phyloP scores from a whole-genome alignment of 352 stramenopile genomes.

The Phytopythium boreale region DNA sequence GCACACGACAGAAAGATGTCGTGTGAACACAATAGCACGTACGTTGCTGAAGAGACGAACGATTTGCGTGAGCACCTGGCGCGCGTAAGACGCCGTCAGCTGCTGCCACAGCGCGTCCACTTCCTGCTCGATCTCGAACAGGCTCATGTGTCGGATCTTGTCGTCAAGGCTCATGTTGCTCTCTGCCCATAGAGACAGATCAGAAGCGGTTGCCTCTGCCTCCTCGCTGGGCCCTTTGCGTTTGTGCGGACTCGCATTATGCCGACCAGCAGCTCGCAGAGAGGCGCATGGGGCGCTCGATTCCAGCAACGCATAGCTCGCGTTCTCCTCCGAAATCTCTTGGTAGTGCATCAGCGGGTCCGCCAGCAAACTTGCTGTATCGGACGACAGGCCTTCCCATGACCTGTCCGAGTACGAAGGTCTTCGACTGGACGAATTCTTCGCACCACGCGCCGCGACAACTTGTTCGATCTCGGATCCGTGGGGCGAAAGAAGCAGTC shows the following conservation, averaged over 20 bases:
- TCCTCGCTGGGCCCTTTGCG: slow-evolving; percentile 28
- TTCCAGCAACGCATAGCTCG: slow-evolving; percentile 69
- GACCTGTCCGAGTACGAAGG: neutral
- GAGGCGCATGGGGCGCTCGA: slow-evolving; percentile 34
- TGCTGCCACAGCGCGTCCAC: slow-evolving; percentile 55
- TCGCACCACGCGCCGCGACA: neutral
- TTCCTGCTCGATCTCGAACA: slow-evolving; percentile 63
- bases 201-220: slow-evolving; percentile 20
- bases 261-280: slow-evolving; percentile 19
- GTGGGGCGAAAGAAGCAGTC: slow-evolving; percentile 48
- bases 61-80: slow-evolving; percentile 65
- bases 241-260: slow-evolving; percentile 42
- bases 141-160: slow-evolving; percentile 49
- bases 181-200: slow-evolving; percentile 64
- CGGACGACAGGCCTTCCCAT: neutral
- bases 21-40: slow-evolving; percentile 6
- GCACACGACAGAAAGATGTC: neutral
- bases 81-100: slow-evolving; percentile 58
- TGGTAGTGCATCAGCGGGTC: slow-evolving; percentile 45
- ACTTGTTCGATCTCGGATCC: slow-evolving; percentile 29
- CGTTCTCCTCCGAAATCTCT: slow-evolving; percentile 77
- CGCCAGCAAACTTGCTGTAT: neutral
- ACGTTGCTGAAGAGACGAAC: slow-evolving; percentile 55
- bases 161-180: slow-evolving; percentile 66
- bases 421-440: neutral